phyloP scores from a whole-genome alignment of 495 filamentous ascomycete species.

The Aspergillus saccharolyticus region DNA sequence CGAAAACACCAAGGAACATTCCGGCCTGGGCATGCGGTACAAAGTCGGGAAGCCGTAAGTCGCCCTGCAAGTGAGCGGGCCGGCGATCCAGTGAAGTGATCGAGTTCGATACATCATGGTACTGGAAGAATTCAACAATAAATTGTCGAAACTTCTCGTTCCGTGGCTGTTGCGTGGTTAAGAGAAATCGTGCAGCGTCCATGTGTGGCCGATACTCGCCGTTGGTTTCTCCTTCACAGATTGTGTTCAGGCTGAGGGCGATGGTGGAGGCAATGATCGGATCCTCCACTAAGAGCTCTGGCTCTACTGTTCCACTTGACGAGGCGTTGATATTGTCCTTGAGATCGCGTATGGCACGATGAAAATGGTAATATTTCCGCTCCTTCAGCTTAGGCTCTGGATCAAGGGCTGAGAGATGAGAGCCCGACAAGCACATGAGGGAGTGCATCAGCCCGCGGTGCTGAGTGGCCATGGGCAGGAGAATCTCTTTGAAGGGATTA shows the following conservation, averaged over 20 bases:
- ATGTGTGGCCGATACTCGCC: constrained; percentile 82
- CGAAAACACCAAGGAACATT: constrained; percentile 76
- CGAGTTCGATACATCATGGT: constrained; percentile 79
- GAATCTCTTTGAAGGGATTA: constrained; percentile 84
- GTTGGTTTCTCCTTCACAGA: constrained; percentile 69
- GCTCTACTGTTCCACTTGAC: constrained; percentile 24
- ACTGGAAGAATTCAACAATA: constrained; percentile 89
- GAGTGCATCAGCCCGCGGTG: constrained; percentile 91
- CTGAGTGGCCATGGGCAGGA: constrained; percentile 78
- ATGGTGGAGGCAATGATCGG: constrained; percentile 74
- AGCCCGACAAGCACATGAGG: constrained; percentile 78
- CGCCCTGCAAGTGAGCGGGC: constrained; percentile 51
- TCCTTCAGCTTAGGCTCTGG: constrained; percentile 40
- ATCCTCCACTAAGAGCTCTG: constrained; percentile 43
- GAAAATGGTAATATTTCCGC: constrained; percentile 46
- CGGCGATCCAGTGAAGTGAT: constrained; percentile 63
- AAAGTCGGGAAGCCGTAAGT: constrained; percentile 60
- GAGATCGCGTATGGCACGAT: constrained; percentile 41
- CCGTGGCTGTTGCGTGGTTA: constrained; percentile 53
- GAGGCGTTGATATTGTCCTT: constrained; percentile 42
- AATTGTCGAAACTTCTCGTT: constrained; percentile 70
- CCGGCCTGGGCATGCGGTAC: constrained; percentile 71
- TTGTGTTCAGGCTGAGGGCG: constrained; percentile 73
- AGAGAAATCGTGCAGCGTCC: constrained; percentile 65
- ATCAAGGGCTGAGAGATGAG: constrained; percentile 59